Base-by-base conservation (phyloP, 139 green algal genomes). In the Medakamo hakoo region DNA sequence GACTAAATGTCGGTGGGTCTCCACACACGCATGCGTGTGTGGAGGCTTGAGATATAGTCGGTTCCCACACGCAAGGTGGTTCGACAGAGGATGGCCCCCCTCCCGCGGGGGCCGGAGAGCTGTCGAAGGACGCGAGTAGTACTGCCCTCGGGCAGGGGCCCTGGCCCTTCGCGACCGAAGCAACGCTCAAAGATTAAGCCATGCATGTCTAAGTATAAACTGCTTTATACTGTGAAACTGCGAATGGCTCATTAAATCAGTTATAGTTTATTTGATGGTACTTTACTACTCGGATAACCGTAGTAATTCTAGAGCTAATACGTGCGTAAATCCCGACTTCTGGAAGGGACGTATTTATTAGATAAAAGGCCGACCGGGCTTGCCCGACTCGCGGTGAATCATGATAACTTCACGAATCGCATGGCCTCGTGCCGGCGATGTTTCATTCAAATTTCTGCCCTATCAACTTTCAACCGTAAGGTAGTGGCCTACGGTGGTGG, bases 181-280 rank as follows among this genome's bases (percentile, higher is more conserved):
- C n/a, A n/a, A n/a, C n/a, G n/a, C 87, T 92, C 87, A 93, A 93
- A 93, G 85, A 93, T 95, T 95, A 93, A 93, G 86, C 86, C 88
- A 94, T 95, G 88, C 88, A 95, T 94, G 88, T 95, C 88, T 94
- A 94, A 95, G 88, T 95, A 95, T 95, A 95, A 91, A 88, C 86
- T 87, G 78, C 72, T 92, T 83, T 94, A 95, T 96, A 96, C 89
- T 92, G 87, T 93, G 89, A 96, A 96, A 96, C 88, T 97, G 88
- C 90, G 90, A 97, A 95, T 95, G 90, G 88, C 90, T 97, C 89
- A 97, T 97, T 97, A 97, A 94, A 97, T 97, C 87, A 97, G 87
- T 95, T 94, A 95, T 95, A 95, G 84, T 97, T 95, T 95, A 94
- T 95, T 97, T 97, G 90, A 91, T 95, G 87, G 86, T 96, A 90